These are phyloP conservation scores for Carex kokanica DNA, from an alignment of 176 grass and related monocot species.

Conservation along the genomic window DNA sequence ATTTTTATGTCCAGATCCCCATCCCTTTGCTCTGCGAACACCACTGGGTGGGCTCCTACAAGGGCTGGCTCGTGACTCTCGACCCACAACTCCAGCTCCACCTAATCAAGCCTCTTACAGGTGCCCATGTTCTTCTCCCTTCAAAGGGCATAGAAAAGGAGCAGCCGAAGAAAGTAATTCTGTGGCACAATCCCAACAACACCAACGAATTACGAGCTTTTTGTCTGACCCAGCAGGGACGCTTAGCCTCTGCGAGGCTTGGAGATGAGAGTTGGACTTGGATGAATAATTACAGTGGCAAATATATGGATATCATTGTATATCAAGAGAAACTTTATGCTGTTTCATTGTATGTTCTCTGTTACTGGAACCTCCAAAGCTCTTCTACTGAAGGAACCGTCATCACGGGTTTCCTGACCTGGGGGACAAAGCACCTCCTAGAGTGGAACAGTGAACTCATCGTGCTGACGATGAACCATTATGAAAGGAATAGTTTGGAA, in stretches of 20 bases:
- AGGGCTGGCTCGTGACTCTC: neutral
- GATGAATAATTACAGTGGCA: neutral
- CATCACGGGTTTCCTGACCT: no score
- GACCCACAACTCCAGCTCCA: neutral
- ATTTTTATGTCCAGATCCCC: neutral
- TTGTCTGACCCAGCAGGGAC: neutral
- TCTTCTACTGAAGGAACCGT: no score
- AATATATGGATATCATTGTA: no score
- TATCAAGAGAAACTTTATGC: neutral
- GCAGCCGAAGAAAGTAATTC: neutral
- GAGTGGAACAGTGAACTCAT: neutral
- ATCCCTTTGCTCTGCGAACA: neutral
- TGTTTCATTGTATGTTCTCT: neutral
- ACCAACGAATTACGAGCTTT: neutral
- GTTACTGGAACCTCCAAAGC: neutral
- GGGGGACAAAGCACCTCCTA: neutral
- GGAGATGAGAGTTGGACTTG: neutral
- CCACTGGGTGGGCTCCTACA: neutral
- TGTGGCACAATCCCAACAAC: neutral
- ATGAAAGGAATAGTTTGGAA: no score
- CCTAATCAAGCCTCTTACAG: neutral
- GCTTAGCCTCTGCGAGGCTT: neutral
- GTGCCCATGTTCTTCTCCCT: neutral
- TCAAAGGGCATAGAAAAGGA: no score
- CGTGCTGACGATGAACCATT: no score